Base-by-base conservation (phyloP, 805 yeast species). In the Pichia insulana region DNA sequence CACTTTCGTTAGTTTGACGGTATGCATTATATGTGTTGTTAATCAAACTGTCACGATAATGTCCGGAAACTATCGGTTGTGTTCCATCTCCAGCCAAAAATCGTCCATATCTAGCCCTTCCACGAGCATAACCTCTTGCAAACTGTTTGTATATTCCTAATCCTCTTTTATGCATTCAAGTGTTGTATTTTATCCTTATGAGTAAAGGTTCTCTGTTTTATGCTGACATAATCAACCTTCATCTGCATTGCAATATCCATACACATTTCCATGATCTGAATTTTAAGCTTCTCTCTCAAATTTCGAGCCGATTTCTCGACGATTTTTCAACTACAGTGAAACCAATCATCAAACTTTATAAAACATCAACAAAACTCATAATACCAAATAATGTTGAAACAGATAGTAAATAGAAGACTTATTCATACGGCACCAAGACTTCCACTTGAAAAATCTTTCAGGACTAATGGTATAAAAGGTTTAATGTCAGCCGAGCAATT, bases 341-440 rank as follows among this genome's bases (percentile, higher is more conserved):
- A n/a, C n/a, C n/a, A n/a, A n/a, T n/a, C n/a, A 12, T 32, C 12
- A 32, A 17, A 32, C 35, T 18, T 18, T 11, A 37, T 13, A 6
- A 28, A 22, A 30, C 26, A 37, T 22, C 17, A 15, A 8, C 34
- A 30, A 16, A 16, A 20, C 16, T 3, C 7, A 19, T 6, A 3
- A 30, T 5, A n/a, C 35, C 7, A 12, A 18, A 43, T 37, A 47
- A 34, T 43, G 13, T 33, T 47, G 16, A 43, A 46, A 39, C 51
- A 41, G 26, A 40, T 46, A 41, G 37, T 42, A 28, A 37, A 43
- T n/a, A 48, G 35, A 28, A 63, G 76, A 54, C 52, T 53, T 2
- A 55, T 84, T 18, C 94, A 84, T 59, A 66, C 74, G 2, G 83
- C 80, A 5, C 95, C 95, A 6, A 61, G 51, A 30, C 65, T 85